Evolutionary conservation across 2,329 filamentous ascomycete species (phyloP).

Genomic region (Aureobasidium zeae): DNA sequence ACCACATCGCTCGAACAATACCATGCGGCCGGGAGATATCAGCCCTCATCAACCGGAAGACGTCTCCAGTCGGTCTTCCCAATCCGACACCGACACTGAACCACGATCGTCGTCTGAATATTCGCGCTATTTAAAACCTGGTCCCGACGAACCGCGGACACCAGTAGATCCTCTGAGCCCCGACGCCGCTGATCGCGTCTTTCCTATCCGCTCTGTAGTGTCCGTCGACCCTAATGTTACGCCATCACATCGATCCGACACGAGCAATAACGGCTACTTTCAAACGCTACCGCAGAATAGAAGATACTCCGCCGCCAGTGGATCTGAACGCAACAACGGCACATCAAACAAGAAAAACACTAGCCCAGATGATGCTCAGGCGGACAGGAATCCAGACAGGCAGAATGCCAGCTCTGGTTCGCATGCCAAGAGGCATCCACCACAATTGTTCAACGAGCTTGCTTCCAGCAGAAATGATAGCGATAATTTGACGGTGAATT

Average conservation of each 20-base stretch:
- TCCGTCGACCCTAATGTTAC: constrained; percentile 53
- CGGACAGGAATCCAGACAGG: background rate
- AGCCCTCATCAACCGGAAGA: background rate
- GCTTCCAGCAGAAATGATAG: constrained; percentile 23
- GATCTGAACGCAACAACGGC: background rate
- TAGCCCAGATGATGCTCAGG: background rate
- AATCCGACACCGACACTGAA: constrained; percentile 2
- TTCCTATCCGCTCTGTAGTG: constrained; percentile 72
- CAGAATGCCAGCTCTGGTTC: background rate
- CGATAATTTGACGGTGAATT: constrained; percentile 10
- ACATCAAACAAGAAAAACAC: background rate
- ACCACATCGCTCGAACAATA: background rate
- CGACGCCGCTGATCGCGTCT: constrained; percentile 53
- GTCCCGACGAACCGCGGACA: background rate
- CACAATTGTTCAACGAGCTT: constrained; percentile 31
- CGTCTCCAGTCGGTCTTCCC: background rate
- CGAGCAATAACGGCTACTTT: constrained; percentile 34
- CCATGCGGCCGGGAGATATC: background rate
- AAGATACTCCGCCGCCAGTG: background rate
- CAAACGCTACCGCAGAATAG: background rate
- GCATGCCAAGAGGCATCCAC: constrained; percentile 12
- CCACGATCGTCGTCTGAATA: background rate
- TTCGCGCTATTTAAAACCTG: constrained; percentile 1
- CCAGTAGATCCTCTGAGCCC: constrained; percentile 31
- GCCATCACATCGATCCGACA: constrained; percentile 22